Evolutionary conservation across 116 monocot species (phyloP), one percentile per base, ranked within the genome.

Genomic region (Posidonia oceanica): DNA sequence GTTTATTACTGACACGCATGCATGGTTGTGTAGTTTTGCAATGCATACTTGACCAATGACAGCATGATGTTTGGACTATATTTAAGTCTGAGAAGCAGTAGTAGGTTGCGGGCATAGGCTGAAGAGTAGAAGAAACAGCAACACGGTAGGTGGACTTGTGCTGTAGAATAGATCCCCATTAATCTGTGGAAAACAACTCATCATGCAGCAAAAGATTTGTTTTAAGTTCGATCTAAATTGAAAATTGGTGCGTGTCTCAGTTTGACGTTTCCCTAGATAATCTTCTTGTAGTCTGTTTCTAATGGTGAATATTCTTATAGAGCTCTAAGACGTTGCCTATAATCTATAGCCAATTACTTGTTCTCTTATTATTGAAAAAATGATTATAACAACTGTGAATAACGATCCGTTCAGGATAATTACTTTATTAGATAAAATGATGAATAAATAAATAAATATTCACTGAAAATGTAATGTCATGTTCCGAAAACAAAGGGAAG

Each of bases 121-220:
- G 39, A 17, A 13, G 65, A 65, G 65, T 40, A 38, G 39, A 65
- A 65, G 41, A 18, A 65, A 42, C 41, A 10, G 65, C 65, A 65
- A 65, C 65, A 17, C 41, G 65, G 65, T 42, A 42, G 65, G 65
- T 65, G 65, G 8, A 0, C 8, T 65, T 42, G 64, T 40, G 41
- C 39, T 65, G 64, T 40, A 15, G n/a, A n/a, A n/a, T 63, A 14
- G 65, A 65, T 41, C n/a, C 65, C 65, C 39, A n/a, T 42, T 41
- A 65, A 5, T 65, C 23, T 12, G 42, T 65, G 65, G 65, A n/a
- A 40, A 20, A 16, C 37, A 64, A 64, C 39, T 64, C 37, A 64
- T 42, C 4, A 64, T 41, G 65, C 17, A 41, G 18, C 15, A 18
- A 8, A 40, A 0, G 0, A n/a, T 64, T 18, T 17, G 40, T 18